phyloP scores from a whole-genome alignment of 1,139 yeast genomes.

The Debaryomyces sp. region DNA sequence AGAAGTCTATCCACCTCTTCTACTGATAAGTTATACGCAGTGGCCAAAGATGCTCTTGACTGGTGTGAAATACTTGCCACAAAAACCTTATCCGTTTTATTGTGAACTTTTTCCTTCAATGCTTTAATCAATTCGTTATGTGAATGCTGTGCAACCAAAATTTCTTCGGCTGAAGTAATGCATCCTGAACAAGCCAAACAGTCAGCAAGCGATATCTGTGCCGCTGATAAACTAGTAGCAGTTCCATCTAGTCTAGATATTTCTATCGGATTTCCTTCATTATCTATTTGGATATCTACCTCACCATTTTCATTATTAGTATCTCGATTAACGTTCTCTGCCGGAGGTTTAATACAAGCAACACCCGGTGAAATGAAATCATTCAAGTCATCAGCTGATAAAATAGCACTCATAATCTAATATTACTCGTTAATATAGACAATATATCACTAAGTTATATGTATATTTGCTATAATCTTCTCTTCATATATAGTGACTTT shows the following conservation, averaged over 20 bases:
- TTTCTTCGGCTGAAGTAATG: slow-evolving; percentile 94
- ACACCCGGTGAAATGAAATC: slow-evolving; percentile 94
- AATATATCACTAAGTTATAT: not conserved
- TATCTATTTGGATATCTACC: slow-evolving; percentile 67
- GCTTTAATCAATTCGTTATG: slow-evolving; percentile 75
- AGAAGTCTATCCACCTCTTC: slow-evolving; percentile 64
- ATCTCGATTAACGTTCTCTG: slow-evolving; percentile 11
- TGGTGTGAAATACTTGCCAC: slow-evolving; percentile 88
- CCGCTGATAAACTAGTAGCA: slow-evolving; percentile 61
- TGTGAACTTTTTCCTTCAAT: slow-evolving; percentile 35
- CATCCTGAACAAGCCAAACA: slow-evolving; percentile 98
- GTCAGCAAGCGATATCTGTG: slow-evolving; percentile 87
- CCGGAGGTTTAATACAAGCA: slow-evolving; percentile 81
- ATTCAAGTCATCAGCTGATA: slow-evolving; percentile 87
- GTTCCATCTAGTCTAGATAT: slow-evolving; percentile 62
- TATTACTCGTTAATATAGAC: not conserved
- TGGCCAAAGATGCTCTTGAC: slow-evolving; percentile 78
- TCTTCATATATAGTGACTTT: not conserved
- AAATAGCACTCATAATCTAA: slow-evolving; percentile 72
- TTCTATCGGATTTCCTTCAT: slow-evolving; percentile 70
- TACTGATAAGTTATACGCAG: slow-evolving; percentile 59
- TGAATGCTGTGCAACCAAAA: slow-evolving; percentile 86
- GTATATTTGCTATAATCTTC: not conserved
- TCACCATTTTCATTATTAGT: slow-evolving; percentile 31
- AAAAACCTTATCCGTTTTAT: slow-evolving; percentile 39